phyloP scores from a whole-genome alignment of 2,329 filamentous ascomycete species.

The Cryphonectria japonica region DNA sequence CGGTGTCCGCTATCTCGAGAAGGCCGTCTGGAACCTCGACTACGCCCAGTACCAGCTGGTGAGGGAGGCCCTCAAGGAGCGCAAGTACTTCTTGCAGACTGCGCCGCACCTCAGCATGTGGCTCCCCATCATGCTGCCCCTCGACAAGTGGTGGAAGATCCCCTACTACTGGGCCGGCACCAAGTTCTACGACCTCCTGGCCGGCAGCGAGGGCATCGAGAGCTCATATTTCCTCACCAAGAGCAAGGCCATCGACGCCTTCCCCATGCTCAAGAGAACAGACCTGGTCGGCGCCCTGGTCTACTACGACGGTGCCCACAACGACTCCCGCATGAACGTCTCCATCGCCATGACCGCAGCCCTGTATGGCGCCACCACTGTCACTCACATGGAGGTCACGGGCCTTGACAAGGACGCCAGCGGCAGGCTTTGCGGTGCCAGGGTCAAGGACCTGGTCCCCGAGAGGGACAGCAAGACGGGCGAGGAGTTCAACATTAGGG shows the following conservation, averaged over 20 bases:
- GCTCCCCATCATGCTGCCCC: constrained; percentile 81
- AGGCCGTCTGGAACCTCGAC: constrained; percentile 83
- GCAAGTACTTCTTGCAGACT: constrained; percentile 81
- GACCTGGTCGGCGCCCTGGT: constrained; percentile 77
- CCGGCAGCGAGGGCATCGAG: constrained; percentile 81
- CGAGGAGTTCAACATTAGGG: constrained; percentile 69
- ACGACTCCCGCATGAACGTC: constrained; percentile 87
- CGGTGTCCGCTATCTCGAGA: constrained; percentile 83
- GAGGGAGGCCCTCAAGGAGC: constrained; percentile 79
- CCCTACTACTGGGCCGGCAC: constrained; percentile 73
- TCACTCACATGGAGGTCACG: constrained; percentile 82
- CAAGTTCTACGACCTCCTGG: constrained; percentile 81
- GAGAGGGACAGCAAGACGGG: constrained; percentile 58
- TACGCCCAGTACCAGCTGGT: constrained; percentile 83
- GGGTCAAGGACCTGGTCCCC: constrained; percentile 64
- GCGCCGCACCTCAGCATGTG: constrained; percentile 81
- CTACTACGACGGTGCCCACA: constrained; percentile 87
- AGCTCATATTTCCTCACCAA: constrained; percentile 81
- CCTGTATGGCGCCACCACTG: constrained; percentile 77
- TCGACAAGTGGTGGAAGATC: constrained; percentile 83
- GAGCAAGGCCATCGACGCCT: constrained; percentile 75
- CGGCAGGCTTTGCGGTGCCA: constrained; percentile 72
- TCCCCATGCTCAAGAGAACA: constrained; percentile 77
- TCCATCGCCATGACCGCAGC: constrained; percentile 80
- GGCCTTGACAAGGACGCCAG: constrained; percentile 70